phyloP scores from a whole-genome alignment of 2,329 filamentous ascomycete genomes.

The Paraphaeosphaeria sporulosa region DNA sequence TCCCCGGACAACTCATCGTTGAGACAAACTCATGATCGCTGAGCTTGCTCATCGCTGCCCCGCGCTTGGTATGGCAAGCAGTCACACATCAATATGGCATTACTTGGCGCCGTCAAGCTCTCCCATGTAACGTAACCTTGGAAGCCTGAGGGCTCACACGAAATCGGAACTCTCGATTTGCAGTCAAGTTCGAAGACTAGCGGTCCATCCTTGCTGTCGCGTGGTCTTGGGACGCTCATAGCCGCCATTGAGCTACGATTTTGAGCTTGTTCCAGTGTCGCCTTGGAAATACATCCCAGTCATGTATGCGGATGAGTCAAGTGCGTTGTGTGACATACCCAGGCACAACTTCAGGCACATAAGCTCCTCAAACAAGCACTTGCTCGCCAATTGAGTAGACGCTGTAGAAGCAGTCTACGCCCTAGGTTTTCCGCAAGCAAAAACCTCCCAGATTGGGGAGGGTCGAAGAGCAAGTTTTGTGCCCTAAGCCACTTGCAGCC shows the following conservation, averaged over 20 bases:
- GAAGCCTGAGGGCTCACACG: background rate
- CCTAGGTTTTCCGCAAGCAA: background rate
- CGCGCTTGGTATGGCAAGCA: background rate
- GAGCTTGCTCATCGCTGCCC: background rate
- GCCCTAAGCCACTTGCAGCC: background rate
- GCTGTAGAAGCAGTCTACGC: background rate
- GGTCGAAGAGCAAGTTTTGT: background rate
- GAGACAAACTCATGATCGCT: background rate
- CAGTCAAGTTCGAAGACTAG: background rate
- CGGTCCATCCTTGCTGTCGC: slow-evolving; percentile 7
- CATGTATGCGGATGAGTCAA: background rate
- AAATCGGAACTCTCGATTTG: background rate
- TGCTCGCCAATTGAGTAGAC: background rate
- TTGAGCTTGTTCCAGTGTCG: background rate
- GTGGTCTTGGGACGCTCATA: slow-evolving; percentile 3
- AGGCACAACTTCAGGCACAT: background rate
- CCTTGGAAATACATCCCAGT: background rate
- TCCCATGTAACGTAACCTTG: background rate
- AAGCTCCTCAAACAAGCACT: background rate
- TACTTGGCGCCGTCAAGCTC: background rate
- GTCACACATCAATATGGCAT: background rate
- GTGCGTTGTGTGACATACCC: background rate
- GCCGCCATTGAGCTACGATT: background rate
- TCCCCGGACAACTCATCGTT: background rate
- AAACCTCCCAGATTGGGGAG: background rate